A percentile compares a stretch with the other conserved stretches of the same genome.
phyloP scores from a whole-genome alignment of 768 basidiomycete genomes.

The Boletus patriciae region DNA sequence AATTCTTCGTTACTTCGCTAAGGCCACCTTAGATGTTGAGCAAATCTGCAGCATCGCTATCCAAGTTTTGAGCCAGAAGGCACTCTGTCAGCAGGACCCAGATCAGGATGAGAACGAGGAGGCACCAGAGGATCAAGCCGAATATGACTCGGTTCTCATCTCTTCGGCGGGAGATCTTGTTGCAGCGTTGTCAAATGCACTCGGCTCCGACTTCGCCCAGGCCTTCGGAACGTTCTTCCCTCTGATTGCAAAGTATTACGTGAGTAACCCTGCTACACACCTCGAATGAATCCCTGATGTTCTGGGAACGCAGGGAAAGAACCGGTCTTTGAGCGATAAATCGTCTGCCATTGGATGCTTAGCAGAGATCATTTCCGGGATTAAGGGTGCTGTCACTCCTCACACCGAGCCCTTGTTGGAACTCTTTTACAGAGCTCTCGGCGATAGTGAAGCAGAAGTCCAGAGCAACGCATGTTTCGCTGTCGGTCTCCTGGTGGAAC shows the following conservation, averaged over 20 bases:
- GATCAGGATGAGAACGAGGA: slow-evolving; percentile 88
- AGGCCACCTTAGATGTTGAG: slow-evolving; percentile 57
- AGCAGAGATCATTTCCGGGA: slow-evolving; percentile 92
- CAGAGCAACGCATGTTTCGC: slow-evolving; percentile 97
- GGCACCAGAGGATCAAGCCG: slow-evolving; percentile 86
- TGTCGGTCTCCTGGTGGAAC: slow-evolving; percentile 85
- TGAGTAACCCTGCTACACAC: slow-evolving; percentile 40
- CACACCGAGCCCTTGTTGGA: slow-evolving; percentile 80
- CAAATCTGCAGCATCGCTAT: slow-evolving; percentile 76
- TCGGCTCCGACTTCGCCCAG: slow-evolving; percentile 81
- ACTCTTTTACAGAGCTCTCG: slow-evolving; percentile 79
- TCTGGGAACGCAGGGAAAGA: slow-evolving; percentile 60
- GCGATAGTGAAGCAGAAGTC: slow-evolving; percentile 88
- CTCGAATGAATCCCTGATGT: background rate
- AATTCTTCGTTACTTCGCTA: background rate
- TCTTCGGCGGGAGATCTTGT: slow-evolving; percentile 94
- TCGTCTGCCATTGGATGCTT: slow-evolving; percentile 92
- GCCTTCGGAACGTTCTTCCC: slow-evolving; percentile 88
- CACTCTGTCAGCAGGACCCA: slow-evolving; percentile 94
- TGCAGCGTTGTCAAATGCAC: slow-evolving; percentile 77
- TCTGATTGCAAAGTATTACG: slow-evolving; percentile 88
- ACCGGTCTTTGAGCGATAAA: slow-evolving; percentile 84
- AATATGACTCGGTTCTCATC: slow-evolving; percentile 95
- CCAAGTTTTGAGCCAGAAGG: slow-evolving; percentile 90
- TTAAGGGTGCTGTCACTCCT: slow-evolving; percentile 83